Base-by-base conservation (phyloP, 148 eudicot species). In the Camellia granthamiana region DNA sequence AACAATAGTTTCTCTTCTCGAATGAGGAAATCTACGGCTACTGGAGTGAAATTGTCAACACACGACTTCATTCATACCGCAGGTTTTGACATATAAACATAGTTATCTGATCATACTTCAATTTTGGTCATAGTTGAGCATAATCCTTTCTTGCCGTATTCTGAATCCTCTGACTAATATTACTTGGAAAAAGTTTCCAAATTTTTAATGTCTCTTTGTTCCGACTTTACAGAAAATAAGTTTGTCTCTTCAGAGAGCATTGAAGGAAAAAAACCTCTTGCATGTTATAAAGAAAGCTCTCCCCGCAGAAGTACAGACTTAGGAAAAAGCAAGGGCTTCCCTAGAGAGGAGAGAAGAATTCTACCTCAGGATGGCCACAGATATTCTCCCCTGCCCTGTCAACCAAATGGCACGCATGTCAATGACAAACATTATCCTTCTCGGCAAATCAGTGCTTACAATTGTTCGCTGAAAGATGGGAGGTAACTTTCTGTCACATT, bases 391-490 rank as follows among this genome's bases (percentile, higher is more conserved):
- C 85, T 70, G 16, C 67, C 76, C 16, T 76, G 86, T 41, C 74
- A 80, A 80, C 75, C 51, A 30, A 75, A 78, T 68, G 80, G 80
- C 56, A 77, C 71, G 76, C 82, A 69, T 23, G 76, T 63, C 65
- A 70, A 84, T 18, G 77, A 81, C 55, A 67, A 82, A 77, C 79
- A 80, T 64, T 60, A 79, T 72, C 80, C 79, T 77, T 76, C 87
- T 71, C 70, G 66, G 41, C 59, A 84, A 67, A 85, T 89, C 80
- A 83, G 86, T 54, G 84, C 84, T 83, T 96, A 94, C 85, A 81
- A 89, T 74, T 88, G 81, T 67, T 84, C 88, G 77, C 63, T 96
- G 77, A 92, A 78, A 86, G 83, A 84, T 83, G 98, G 98, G 76
- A 94, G 99, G 99, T 96, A 90, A 75, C 42, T 73, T 52, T 56